Conservation (phyloP, 2,329 filamentous ascomycete genomes). For the Colletotrichum costaricense region DNA sequence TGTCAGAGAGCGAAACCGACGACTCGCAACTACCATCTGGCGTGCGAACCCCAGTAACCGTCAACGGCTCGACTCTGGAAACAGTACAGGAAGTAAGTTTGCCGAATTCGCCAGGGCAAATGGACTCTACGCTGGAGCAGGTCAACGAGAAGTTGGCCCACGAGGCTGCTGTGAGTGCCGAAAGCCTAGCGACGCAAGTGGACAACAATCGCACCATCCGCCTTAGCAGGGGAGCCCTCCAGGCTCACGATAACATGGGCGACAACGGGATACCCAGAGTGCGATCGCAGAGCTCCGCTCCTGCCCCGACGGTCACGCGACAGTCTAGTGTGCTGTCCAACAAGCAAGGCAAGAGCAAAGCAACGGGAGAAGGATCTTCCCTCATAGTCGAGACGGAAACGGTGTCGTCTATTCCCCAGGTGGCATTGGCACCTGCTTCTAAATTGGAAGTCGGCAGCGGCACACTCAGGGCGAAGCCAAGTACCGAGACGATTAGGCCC, state of each 20-base stretch:
- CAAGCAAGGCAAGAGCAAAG: conserved; percentile 76
- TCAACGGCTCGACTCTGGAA: conserved; percentile 77
- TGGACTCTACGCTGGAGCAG: conserved; percentile 61
- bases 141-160: conserved; percentile 60
- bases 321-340: conserved; percentile 75
- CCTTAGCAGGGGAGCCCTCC: conserved; percentile 56
- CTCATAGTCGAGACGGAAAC: conserved; percentile 99
- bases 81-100: conserved; percentile 93
- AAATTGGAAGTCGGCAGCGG: conserved; percentile 73
- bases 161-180: conserved; percentile 55
- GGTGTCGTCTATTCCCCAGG: conserved; percentile 89
- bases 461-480: conserved; percentile 86
- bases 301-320: conserved; percentile 66
- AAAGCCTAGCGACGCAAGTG: conserved; percentile 50
- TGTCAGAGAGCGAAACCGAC: conserved; percentile 64
- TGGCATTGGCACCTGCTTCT: conserved; percentile 75
- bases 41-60: conserved; percentile 66
- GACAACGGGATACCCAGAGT: conserved; percentile 69
- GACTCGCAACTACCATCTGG: conserved; percentile 62
- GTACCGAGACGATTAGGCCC: conserved; percentile 94
- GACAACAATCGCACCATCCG: conserved; percentile 55
- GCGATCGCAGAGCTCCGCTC: conserved; percentile 55
- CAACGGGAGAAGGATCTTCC: conserved; percentile 75
- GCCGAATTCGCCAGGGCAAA: conserved; percentile 72
- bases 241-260: conserved; percentile 66